Evolutionary conservation across 1,284 basidiomycete genomes (phyloP).

Genomic region (Austroboletus sp.): DNA sequence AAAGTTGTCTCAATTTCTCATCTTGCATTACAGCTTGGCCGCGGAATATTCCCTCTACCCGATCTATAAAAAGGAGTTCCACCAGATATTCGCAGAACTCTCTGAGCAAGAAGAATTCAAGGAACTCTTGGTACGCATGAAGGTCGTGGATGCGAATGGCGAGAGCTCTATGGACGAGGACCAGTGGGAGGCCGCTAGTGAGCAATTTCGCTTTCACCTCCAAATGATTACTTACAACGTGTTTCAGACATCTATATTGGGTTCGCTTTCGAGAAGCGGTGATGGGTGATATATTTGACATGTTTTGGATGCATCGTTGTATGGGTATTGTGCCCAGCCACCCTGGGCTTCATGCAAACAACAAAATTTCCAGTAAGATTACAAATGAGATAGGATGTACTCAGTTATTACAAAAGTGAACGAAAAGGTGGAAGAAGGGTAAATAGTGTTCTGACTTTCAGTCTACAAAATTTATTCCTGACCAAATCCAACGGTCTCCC

Average conservation of each 20-base stretch:
- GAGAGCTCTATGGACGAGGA: conserved; percentile 86
- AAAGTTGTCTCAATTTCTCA: conserved; percentile 7
- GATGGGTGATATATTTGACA: conserved; percentile 13
- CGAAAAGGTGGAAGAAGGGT: conserved; percentile 1
- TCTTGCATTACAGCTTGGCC: conserved; percentile 57
- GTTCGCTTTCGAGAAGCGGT: conserved; percentile 73
- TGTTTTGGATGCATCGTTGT: conserved; percentile 4
- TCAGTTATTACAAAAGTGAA: conserved; percentile 5
- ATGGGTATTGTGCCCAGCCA: conserved; percentile 2
- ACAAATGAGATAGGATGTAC: conserved; percentile 24
- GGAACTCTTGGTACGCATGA: conserved; percentile 78
- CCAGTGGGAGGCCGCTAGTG: conserved; percentile 95
- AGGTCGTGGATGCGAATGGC: conserved; percentile 75
- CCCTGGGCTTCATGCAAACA: conserved; percentile 7
- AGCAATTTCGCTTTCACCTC: conserved; percentile 33
- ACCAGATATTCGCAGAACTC: conserved; percentile 77
- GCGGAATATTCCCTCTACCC: conserved; percentile 72
- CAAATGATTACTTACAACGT: conserved; percentile 3
- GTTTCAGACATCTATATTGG: conserved; percentile 72
- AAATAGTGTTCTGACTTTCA: conserved; percentile 14
- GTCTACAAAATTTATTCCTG: conserved; percentile 43
- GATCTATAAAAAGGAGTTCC: conserved; percentile 83
- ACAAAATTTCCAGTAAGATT: conserved; percentile 25
- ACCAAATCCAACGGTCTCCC: conserved; percentile 67
- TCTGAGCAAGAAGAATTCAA: conserved; percentile 70